These are phyloP conservation scores for Trichoderma guizhouense DNA, from an alignment of 2,329 filamentous ascomycete species.

Conservation along the genomic window DNA sequence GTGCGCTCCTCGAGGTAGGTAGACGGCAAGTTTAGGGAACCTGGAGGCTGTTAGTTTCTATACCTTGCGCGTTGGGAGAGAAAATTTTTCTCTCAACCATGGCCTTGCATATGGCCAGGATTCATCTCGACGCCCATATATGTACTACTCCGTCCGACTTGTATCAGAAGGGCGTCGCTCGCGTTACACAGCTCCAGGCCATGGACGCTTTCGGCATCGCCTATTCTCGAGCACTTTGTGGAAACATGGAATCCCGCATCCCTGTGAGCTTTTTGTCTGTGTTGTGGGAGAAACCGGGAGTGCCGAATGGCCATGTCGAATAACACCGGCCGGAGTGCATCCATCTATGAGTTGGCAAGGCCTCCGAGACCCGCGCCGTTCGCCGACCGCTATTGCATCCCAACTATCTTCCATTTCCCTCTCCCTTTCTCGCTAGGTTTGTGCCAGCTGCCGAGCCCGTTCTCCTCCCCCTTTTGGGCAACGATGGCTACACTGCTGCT, in stretches of 20 bases:
- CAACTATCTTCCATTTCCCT: neutral
- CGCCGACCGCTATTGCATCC: slow-evolving; percentile 6
- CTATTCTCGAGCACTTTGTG: neutral
- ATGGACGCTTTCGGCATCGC: slow-evolving; percentile 7
- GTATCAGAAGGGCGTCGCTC: neutral
- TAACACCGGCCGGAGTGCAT: neutral
- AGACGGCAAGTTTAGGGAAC: neutral
- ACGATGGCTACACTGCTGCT: neutral
- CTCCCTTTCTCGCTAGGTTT: neutral
- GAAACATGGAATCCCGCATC: neutral
- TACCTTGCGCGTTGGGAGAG: neutral
- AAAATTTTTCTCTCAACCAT: neutral
- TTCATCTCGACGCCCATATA: neutral
- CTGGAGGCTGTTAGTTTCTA: neutral
- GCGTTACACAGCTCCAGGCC: slow-evolving; percentile 4
- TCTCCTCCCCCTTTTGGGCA: neutral
- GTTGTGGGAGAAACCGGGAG: slow-evolving; percentile 1
- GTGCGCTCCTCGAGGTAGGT: neutral
- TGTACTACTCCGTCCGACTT: neutral
- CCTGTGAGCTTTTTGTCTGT: neutral
- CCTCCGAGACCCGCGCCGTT: neutral
- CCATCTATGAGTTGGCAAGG: slow-evolving; percentile 7
- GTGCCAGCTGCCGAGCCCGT: neutral
- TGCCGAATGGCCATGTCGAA: slow-evolving; percentile 6
- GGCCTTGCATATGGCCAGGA: slow-evolving; percentile 4